A percentile compares a stretch with the other conserved stretches of the same genome.
phyloP scores from a whole-genome alignment of 2,329 filamentous ascomycete genomes.

The Penicillium sp. region DNA sequence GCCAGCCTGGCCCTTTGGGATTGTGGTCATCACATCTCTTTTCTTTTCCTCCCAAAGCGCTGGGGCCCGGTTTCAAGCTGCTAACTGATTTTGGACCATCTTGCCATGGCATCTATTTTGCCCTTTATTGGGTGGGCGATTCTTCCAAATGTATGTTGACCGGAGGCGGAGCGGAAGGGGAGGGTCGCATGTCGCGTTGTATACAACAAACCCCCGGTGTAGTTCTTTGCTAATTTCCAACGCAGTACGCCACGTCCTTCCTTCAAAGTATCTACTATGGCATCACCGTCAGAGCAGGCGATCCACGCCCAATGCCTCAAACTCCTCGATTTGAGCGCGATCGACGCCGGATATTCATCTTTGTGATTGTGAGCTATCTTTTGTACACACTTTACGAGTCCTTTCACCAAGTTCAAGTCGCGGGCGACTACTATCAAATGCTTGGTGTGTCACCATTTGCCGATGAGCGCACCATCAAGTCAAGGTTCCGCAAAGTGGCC shows the following conservation, averaged over 20 bases:
- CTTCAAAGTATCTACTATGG: constrained; percentile 78
- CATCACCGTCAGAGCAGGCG: constrained; percentile 81
- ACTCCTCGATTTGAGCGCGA: constrained; percentile 65
- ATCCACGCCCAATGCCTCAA: constrained; percentile 65
- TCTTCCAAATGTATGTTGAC: constrained; percentile 51
- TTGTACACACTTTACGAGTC: constrained; percentile 89
- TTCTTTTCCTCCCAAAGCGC: neutral
- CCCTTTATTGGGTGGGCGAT: constrained; percentile 58
- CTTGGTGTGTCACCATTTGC: constrained; percentile 65
- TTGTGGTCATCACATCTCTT: neutral
- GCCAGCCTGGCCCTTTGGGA: constrained; percentile 4
- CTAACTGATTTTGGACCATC: neutral
- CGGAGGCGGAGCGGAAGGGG: constrained; percentile 4
- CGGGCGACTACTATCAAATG: constrained; percentile 71
- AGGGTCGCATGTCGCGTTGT: neutral
- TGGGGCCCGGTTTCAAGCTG: neutral
- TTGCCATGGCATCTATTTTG: constrained; percentile 42
- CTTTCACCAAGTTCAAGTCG: constrained; percentile 67
- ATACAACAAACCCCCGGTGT: neutral
- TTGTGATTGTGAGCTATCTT: constrained; percentile 78
- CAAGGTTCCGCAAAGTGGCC: constrained; percentile 71
- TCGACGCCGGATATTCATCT: constrained; percentile 73
- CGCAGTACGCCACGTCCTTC: constrained; percentile 69
- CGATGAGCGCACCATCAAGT: constrained; percentile 71
- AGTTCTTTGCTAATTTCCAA: constrained; percentile 5